These are phyloP conservation scores for Conticribra weissflogii DNA, from an alignment of 108 stramenopile genomes.

Conservation along the genomic window DNA sequence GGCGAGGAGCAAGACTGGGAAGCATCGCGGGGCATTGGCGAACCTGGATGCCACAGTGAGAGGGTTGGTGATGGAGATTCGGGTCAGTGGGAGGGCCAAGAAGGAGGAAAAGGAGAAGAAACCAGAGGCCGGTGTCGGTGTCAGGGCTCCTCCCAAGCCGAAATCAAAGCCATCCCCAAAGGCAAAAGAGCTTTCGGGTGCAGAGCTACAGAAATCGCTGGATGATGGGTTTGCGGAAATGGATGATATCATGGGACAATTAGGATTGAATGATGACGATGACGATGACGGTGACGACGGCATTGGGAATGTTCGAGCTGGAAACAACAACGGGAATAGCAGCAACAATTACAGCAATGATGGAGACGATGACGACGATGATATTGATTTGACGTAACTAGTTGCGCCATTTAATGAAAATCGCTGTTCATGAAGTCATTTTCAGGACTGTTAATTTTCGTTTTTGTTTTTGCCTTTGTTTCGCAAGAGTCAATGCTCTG, in stretches of 20 bases:
- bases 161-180: background rate
- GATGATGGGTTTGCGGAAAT: conserved; percentile 49
- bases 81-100: conserved; percentile 73
- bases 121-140: conserved; percentile 13
- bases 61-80: conserved; percentile 57
- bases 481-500: too few relatives aligned
- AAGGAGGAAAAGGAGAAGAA: conserved; percentile 29
- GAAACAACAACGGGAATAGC: too few relatives aligned
- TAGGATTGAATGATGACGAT: conserved; percentile 46
- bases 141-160: background rate
- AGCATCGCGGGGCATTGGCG: conserved; percentile 68
- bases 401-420: too few relatives aligned
- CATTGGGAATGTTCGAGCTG: too few relatives aligned
- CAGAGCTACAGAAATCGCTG: conserved; percentile 31
- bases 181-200: conserved; percentile 7
- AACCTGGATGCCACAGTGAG: conserved; percentile 69
- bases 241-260: conserved; percentile 55
- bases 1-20: conserved; percentile 56
- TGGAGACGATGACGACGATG: conserved; percentile 53
- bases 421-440: too few relatives aligned
- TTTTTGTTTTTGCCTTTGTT: too few relatives aligned
- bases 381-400: conserved; percentile 51
- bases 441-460: too few relatives aligned
- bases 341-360: too few relatives aligned
- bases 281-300: too few relatives aligned